Evolutionary conservation across 1,139 yeast species (phyloP).

Genomic region (Debaryomyces sp.): DNA sequence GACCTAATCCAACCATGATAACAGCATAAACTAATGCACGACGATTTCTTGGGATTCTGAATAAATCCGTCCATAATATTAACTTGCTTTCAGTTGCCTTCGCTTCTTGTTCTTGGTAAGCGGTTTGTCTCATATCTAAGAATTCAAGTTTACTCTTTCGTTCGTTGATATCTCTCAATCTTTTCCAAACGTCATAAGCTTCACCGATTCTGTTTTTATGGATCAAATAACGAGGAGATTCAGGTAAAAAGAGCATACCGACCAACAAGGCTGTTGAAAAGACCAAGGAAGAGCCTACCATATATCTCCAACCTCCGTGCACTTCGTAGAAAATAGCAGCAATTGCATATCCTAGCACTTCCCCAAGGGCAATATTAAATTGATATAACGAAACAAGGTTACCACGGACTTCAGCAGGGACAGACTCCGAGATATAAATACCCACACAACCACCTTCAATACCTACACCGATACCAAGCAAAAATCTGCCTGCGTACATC

Average conservation of each 20-base stretch:
- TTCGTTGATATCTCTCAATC: constrained; percentile 55
- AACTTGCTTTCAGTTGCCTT: constrained; percentile 25
- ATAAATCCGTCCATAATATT: constrained; percentile 48
- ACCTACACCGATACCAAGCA: constrained; percentile 61
- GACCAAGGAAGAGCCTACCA: constrained; percentile 59
- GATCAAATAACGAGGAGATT: constrained; percentile 55
- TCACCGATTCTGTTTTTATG: constrained; percentile 53
- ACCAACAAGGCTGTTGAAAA: constrained; percentile 53
- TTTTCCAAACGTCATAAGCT: constrained; percentile 57
- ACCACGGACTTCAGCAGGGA: constrained; percentile 61
- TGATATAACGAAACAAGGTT: constrained; percentile 58
- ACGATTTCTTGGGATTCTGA: constrained; percentile 56
- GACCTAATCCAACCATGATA: constrained; percentile 60
- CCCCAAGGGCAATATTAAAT: constrained; percentile 60
- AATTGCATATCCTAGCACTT: constrained; percentile 57
- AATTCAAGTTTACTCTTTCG: too few relatives aligned
- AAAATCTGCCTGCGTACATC: constrained; percentile 58
- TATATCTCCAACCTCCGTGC: constrained; percentile 60
- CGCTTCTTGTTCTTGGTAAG: constrained; percentile 29
- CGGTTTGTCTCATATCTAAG: constrained; percentile 44
- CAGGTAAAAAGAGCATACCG: constrained; percentile 53
- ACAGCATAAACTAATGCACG: constrained; percentile 59
- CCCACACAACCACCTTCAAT: constrained; percentile 65
- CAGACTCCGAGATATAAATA: constrained; percentile 60
- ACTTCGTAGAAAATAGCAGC: constrained; percentile 59